Conservation (phyloP, 306 rosid genomes). For the Trifolium repens region DNA sequence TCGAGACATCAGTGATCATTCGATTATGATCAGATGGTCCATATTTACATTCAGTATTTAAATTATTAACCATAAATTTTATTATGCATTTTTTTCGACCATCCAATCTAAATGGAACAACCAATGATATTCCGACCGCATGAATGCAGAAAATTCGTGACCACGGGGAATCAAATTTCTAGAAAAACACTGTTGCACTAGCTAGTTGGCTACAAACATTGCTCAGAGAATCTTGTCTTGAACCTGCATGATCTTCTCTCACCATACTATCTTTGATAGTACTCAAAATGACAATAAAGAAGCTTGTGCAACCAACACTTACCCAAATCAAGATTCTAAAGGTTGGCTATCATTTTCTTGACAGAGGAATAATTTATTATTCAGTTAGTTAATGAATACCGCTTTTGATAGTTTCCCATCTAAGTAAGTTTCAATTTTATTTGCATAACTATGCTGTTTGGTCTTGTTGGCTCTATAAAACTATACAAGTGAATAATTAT, state of each 20-base stretch:
- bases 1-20: too few relatives aligned
- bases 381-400: slow-evolving; percentile 32
- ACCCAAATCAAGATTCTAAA: slow-evolving; percentile 13
- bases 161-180: too few relatives aligned
- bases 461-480: slow-evolving; percentile 34
- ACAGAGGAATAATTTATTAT: slow-evolving; percentile 39
- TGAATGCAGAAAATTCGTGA: too few relatives aligned
- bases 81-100: too few relatives aligned
- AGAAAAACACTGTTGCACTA: background rate
- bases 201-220: background rate
- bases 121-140: too few relatives aligned
- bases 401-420: slow-evolving; percentile 34
- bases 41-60: too few relatives aligned
- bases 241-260: slow-evolving; percentile 10
- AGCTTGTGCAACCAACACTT: slow-evolving; percentile 6
- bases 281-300: slow-evolving; percentile 20
- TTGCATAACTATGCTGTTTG: slow-evolving; percentile 10
- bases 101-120: too few relatives aligned
- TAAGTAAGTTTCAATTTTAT: slow-evolving; percentile 40
- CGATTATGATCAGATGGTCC: too few relatives aligned
- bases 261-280: slow-evolving; percentile 11
- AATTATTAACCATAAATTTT: too few relatives aligned
- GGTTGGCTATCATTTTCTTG: slow-evolving; percentile 45
- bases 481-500: slow-evolving; percentile 21
- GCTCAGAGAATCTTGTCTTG: background rate